Evolutionary conservation across 2,329 filamentous ascomycete genomes (phyloP).

Genomic region (Parastagonospora nodorum): DNA sequence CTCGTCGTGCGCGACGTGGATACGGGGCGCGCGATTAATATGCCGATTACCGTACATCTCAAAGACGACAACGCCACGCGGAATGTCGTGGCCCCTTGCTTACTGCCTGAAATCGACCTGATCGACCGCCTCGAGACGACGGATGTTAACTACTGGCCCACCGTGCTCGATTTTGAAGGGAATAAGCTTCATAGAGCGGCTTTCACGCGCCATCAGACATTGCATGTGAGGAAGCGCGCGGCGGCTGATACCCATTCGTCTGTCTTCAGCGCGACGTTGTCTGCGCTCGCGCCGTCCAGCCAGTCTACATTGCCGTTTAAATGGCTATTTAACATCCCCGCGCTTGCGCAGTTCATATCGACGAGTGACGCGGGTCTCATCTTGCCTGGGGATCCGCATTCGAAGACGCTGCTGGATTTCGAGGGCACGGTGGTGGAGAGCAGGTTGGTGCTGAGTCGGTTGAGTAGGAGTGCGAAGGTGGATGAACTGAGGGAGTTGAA

Average conservation of each 20-base stretch:
- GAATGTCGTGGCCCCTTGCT: slow-evolving; percentile 58
- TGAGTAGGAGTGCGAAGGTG: slow-evolving; percentile 53
- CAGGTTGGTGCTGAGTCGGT: slow-evolving; percentile 64
- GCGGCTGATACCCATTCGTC: slow-evolving; percentile 62
- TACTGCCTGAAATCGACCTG: slow-evolving; percentile 67
- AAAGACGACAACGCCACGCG: slow-evolving; percentile 43
- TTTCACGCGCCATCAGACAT: slow-evolving; percentile 71
- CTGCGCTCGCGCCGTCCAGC: slow-evolving; percentile 62
- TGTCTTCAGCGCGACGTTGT: slow-evolving; percentile 74
- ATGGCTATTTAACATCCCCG: slow-evolving; percentile 72
- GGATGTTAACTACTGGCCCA: slow-evolving; percentile 76
- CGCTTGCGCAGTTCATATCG: slow-evolving; percentile 51
- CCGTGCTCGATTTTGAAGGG: slow-evolving; percentile 73
- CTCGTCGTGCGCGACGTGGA: slow-evolving; percentile 86
- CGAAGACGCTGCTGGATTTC: slow-evolving; percentile 56
- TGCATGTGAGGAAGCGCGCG: slow-evolving; percentile 73
- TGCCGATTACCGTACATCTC: slow-evolving; percentile 71
- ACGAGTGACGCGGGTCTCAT: slow-evolving; percentile 64
- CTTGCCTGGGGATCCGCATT: slow-evolving; percentile 49
- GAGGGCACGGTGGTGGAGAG: slow-evolving; percentile 71
- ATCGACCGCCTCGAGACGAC: slow-evolving; percentile 67
- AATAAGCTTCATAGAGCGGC: slow-evolving; percentile 66
- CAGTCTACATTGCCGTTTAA: slow-evolving; percentile 60
- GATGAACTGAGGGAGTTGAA: slow-evolving; percentile 63
- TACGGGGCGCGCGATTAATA: slow-evolving; percentile 76